Base-by-base conservation (phyloP, 768 basidiomycete genomes). In the Auricularia cornea region DNA sequence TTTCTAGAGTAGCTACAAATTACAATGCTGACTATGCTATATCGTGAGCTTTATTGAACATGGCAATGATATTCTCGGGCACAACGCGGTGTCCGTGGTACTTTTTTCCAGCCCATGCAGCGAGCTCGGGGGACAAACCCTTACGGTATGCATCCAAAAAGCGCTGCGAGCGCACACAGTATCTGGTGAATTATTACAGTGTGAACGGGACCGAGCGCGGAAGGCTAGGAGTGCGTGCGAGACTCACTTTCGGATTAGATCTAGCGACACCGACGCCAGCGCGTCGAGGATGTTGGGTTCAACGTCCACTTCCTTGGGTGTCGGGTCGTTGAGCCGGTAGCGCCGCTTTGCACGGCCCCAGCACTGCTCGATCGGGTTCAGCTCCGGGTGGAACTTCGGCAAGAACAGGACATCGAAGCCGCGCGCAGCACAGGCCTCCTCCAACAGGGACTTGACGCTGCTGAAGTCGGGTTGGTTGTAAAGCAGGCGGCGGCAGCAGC, bases 331-430 rank as follows among this genome's bases (percentile, higher is more conserved):
- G 26, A 65, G 11, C 1, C 73, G 65, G 65, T 80, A 79, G 2
- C 48, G 14, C 10, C 63, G 64, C 63, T 80, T 80, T 18, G 72
- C 73, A 59, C 65, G 68, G 3, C 78, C 73, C 75, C 78, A 78
- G 44, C 69, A 74, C 65, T 70, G 70, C 66, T 81, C 78, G 68
- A 81, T 81, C 11, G 76, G 76, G 68, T 81, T 81, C 3, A 80
- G 70, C 67, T 81, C 75, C 67, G 78, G 80, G 60, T 81, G 77
- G 66, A 75, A 80, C 61, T 80, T 78, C 0, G 73, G 76, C 14
- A 76, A 69, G 62, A 79, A 79, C 20, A 77, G 62, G 61, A 71
- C 69, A 26, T 68, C 41, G 60, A 76, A 64, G 1, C 77, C 76
- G 0, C 66, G 33, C 0, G 59, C 59, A 11, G 68, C 60, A 63